These are phyloP conservation scores for Acer yangbiense DNA, from an alignment of 345 rosid species.

Conservation along the genomic window DNA sequence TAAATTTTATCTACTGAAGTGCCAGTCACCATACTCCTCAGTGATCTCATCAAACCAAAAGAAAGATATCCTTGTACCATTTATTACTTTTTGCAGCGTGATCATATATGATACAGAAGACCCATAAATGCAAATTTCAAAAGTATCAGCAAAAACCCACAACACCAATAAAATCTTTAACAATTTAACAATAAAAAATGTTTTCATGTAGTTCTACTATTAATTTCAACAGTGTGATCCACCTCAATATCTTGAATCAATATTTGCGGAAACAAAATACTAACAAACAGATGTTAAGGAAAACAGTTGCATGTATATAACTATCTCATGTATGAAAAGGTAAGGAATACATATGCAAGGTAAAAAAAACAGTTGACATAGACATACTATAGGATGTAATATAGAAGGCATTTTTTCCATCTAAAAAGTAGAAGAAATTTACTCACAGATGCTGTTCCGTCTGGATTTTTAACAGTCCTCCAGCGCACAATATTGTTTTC, in stretches of 20 bases:
- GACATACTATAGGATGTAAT: not conserved
- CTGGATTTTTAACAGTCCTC: constrained; percentile 67
- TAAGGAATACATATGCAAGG: not conserved
- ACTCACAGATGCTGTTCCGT: constrained; percentile 81
- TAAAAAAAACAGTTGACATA: not conserved
- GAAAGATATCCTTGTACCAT: not conserved
- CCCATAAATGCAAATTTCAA: not conserved
- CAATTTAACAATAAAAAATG: not conserved
- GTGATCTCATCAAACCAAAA: not conserved
- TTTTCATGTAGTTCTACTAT: not conserved
- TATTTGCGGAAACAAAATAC: not conserved
- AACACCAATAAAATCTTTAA: not conserved
- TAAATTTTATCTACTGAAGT: not conserved
- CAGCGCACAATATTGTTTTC: constrained; percentile 94
- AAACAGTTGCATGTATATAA: not conserved
- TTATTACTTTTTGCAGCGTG: not conserved
- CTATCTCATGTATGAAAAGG: not conserved
- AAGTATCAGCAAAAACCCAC: not conserved
- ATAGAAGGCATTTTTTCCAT: constrained; percentile 48
- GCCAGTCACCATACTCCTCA: not conserved
- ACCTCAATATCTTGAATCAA: not conserved
- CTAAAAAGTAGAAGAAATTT: constrained; percentile 33
- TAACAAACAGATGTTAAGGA: not conserved
- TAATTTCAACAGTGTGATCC: not conserved
- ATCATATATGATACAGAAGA: not conserved